Base-by-base conservation (phyloP, 495 filamentous ascomycete genomes). In the Penicillium paxilli region DNA sequence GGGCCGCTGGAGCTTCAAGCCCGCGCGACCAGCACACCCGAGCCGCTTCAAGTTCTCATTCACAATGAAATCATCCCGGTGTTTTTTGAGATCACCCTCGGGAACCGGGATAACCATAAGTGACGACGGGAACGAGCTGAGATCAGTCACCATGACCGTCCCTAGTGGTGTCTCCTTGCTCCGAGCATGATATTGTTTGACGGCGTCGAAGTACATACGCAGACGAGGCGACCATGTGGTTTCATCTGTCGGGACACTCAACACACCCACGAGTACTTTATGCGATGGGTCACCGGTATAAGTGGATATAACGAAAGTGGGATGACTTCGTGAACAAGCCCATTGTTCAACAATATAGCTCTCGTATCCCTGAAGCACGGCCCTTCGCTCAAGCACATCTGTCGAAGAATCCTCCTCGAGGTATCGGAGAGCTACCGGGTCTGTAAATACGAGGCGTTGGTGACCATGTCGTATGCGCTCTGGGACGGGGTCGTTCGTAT, bases 321-420 rank as follows among this genome's bases (percentile, higher is more conserved):
- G 94, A 59, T 96, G 88, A 25, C 83, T 78, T 49, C 94, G 84
- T 7, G 92, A 96, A 68, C 91, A 96, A 10, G 90, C 91, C 95
- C 94, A 98, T 82, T 98, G 94, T 69, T 98, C 94, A 51, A 98
- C 92, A 30, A 98, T 71, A 72, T 98, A 98, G 45, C 93, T 74
- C 65, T 97, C 92, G 66, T 97, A 98, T 52, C 95, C 95, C 44
- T 84, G 69, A 19, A 98, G 80, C 25, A 77, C 72, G 44, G 74
- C 71, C 42, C 83, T 82, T 24, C 88, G 87, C 53, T 90, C 80
- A 10, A 96, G 78, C 12, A 96, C 86, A 4, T 78, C 81, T 2
- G 90, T 90, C 0, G 83, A 84, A 1, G 89, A 76, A 52, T 98
- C 94, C 55, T 92, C 88, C 79, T 96, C 91, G 12, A 98, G 82